Conservation (phyloP, 2,329 filamentous ascomycete genomes). For the Botryotinia narcissicola region DNA sequence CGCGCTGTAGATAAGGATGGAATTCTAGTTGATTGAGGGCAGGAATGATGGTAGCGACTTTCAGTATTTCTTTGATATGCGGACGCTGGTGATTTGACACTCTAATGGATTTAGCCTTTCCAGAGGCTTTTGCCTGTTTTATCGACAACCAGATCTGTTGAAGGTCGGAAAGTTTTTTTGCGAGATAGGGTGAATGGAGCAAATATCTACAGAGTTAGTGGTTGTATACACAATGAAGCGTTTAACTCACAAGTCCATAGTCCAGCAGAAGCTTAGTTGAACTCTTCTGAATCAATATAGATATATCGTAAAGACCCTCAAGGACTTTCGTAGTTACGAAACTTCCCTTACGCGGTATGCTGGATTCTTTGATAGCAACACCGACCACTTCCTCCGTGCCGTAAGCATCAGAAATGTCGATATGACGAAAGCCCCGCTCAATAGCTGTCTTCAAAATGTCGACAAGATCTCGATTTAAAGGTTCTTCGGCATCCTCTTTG, state of each 20-base stretch:
- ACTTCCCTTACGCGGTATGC: not conserved
- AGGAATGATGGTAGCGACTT: not conserved
- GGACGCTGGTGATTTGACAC: not conserved
- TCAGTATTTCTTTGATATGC: not conserved
- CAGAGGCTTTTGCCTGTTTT: not conserved
- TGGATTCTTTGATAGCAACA: not conserved
- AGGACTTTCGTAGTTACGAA: not conserved
- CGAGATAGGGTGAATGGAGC: not conserved
- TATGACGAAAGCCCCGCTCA: too few species aligned
- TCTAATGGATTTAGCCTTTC: accelerated
- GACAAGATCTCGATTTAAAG: too few species aligned
- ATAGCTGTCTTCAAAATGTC: too few species aligned
- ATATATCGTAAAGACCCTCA: not conserved
- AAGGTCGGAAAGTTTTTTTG: not conserved
- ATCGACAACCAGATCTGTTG: not conserved
- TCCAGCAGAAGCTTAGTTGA: too few species aligned
- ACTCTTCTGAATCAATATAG: too few species aligned
- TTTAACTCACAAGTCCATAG: not conserved
- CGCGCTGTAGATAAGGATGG: not conserved
- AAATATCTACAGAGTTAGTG: not conserved
- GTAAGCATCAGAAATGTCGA: too few species aligned
- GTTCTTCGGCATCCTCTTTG: too few species aligned
- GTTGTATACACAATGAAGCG: not conserved
- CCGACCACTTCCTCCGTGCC: not conserved
- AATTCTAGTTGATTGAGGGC: not conserved